A percentile compares a stretch with the other conserved stretches of the same genome.
Evolutionary conservation across 441 rosid genomes (phyloP).

Genomic region (Jatropha podagrica): DNA sequence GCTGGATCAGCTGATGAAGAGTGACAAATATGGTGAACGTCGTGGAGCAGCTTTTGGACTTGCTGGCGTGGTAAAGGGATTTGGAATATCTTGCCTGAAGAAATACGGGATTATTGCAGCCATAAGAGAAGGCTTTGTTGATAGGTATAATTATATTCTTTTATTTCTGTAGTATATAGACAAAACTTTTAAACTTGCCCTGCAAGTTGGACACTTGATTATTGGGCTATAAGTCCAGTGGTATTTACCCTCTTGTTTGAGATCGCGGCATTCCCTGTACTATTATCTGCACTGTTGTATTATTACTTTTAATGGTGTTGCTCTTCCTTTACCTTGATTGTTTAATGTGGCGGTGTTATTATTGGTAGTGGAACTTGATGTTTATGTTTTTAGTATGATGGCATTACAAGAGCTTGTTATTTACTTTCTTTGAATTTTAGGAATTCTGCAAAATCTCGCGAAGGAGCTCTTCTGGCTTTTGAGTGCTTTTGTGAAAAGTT

Average conservation of each 20-base stretch:
- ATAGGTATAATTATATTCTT: conserved; percentile 53
- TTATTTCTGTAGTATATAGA: neutral
- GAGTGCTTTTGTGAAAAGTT: conserved; percentile 98
- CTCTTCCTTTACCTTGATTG: neutral
- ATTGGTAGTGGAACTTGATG: neutral
- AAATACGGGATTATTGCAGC: conserved; percentile 64
- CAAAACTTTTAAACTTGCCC: neutral
- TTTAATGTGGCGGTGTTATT: no score
- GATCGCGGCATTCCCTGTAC: neutral
- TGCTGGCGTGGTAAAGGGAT: conserved; percentile 93
- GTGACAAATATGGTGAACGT: conserved; percentile 97
- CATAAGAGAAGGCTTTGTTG: conserved; percentile 69
- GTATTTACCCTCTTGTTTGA: neutral
- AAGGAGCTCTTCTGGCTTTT: conserved; percentile 96
- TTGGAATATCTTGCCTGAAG: conserved; percentile 91
- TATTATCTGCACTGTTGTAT: neutral
- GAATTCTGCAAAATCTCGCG: conserved; percentile 92
- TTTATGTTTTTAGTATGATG: neutral
- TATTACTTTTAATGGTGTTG: no score
- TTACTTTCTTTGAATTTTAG: conserved; percentile 39
- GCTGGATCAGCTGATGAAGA: conserved; percentile 84
- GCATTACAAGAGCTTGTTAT: conserved; percentile 3
- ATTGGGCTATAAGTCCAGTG: neutral
- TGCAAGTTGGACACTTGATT: neutral
- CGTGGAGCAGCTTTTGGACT: conserved; percentile 99